Base-by-base conservation (phyloP, 164 flowering plant genomes). In the Stephania japonica region DNA sequence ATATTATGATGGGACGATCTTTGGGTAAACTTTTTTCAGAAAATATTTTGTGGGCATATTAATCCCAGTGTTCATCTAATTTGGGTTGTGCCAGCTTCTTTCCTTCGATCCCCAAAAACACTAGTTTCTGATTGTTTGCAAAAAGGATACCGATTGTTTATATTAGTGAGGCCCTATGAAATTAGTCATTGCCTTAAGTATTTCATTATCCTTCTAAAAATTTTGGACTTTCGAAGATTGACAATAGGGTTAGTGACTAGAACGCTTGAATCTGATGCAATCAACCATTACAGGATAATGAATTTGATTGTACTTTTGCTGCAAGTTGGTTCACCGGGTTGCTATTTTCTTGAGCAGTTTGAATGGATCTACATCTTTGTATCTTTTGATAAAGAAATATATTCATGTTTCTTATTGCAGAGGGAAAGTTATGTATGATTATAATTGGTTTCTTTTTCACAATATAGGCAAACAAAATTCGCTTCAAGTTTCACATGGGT, bases 401-500 rank as follows among this genome's bases (percentile, higher is more conserved):
- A 32, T 32, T 32, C 38, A 2, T 32, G 38, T 32, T 47, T 47
- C 53, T 12, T 53, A 53, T 53, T 53, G 18, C 18, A 13, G 4
- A n/a, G 61, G 18, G 19, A 53, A 16, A 53, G 5, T 18, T 24
- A n/a, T 1, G 5, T 25, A 49, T 4, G 14, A 42, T 72, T 16
- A 27, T 44, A 25, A 44, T 25, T 49, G 21, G 14, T 19, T 71
- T 12, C 32, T 68, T 69, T 72, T 47, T 50, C 38, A 32, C 73
- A 24, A 41, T 80, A 24, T 70, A 94, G 97, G 93, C 97, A 72
- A 82, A 72, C 38, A 67, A 91, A 66, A 80, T 94, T 16, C 88
- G 91, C n/a, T 94, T 94, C 61, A 95, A 92, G 84, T 92, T 94
- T 70, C 86, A 79, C 64, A 92, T 89, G 70, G 95, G 94, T 44